Conservation (phyloP, 345 rosid genomes). For the Euclidium syriacum region DNA sequence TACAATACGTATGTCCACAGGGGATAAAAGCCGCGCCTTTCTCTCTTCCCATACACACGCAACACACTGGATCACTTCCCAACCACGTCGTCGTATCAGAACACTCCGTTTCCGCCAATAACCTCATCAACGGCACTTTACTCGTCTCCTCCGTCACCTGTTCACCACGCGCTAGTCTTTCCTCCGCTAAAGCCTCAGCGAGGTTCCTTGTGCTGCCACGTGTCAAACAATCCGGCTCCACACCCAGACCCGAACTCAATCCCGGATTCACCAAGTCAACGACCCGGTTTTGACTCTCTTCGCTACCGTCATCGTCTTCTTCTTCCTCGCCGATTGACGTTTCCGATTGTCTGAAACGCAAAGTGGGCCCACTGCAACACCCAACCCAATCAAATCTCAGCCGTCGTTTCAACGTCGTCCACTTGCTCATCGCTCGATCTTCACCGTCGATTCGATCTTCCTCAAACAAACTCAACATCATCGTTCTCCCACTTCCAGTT, state of each 20-base stretch:
- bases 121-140: constrained; percentile 62
- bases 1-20: constrained; percentile 82
- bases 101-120: constrained; percentile 32
- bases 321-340: constrained; percentile 17
- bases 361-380: constrained; percentile 55
- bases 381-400: constrained; percentile 57
- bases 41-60: constrained; percentile 91
- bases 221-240: constrained; percentile 19
- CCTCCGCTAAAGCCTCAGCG: constrained; percentile 75
- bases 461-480: constrained; percentile 26
- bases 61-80: constrained; percentile 53
- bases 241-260: background rate
- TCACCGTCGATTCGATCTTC: constrained; percentile 37
- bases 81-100: constrained; percentile 22
- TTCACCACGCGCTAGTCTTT: constrained; percentile 48
- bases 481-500: constrained; percentile 19
- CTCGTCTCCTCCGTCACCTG: constrained; percentile 2
- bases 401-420: constrained; percentile 63
- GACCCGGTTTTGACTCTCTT: constrained; percentile 16
- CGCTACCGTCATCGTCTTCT: constrained; percentile 18
- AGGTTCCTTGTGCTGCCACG: constrained; percentile 47
- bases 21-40: constrained; percentile 95
- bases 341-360: constrained; percentile 36
- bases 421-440: constrained; percentile 31
- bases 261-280: background rate